Conservation (phyloP, 371 early-diverging fungal species). For the Phascolomyces articulosus region DNA sequence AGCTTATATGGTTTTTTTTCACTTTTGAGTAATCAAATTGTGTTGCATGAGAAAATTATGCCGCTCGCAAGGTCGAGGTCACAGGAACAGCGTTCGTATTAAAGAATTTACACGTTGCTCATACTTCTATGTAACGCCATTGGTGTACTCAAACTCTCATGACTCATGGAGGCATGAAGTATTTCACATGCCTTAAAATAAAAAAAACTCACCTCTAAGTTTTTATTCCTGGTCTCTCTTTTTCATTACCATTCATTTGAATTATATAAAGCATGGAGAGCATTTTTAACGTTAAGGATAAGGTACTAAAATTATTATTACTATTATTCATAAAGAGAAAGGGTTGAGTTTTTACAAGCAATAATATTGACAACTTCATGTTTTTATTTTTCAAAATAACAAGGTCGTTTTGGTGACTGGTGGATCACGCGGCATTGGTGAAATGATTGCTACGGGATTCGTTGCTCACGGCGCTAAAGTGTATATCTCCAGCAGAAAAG, state of each 20-base stretch:
- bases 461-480: conserved; percentile 77
- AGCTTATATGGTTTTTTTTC: too few species aligned
- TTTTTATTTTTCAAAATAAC: conserved; percentile 78
- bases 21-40: too few species aligned
- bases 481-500: conserved; percentile 69
- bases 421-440: conserved; percentile 81
- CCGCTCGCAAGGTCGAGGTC: too few species aligned
- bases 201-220: neutral
- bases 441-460: conserved; percentile 67
- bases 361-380: too few species aligned
- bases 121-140: too few species aligned
- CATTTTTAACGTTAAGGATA: conserved; percentile 1
- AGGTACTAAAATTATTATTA: neutral
- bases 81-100: too few species aligned
- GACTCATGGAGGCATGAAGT: neutral
- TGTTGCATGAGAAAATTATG: too few species aligned
- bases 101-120: too few species aligned
- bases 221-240: neutral
- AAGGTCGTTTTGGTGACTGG: conserved; percentile 94
- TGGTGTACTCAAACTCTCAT: too few species aligned
- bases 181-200: neutral
- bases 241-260: neutral
- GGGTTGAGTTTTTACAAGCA: too few species aligned
- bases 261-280: neutral
- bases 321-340: neutral